A percentile compares a stretch with the other conserved stretches of the same genome.
Evolutionary conservation across 345 rosid species (phyloP).

Genomic region (Pelargonium nanum): DNA sequence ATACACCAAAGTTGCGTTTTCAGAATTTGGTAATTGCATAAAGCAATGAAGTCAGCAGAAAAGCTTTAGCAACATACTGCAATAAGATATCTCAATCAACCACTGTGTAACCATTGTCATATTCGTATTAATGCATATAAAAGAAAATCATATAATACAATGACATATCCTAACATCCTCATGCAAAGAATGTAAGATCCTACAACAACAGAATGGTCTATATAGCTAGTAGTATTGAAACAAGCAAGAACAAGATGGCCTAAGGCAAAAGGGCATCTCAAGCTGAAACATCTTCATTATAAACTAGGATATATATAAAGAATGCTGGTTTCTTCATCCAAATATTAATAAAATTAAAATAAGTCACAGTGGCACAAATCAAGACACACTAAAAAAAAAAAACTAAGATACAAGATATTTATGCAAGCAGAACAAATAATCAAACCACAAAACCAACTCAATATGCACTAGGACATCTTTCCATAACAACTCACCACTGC

Average conservation of each 20-base stretch:
- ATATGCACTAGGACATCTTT: too few relatives aligned
- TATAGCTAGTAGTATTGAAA: too few relatives aligned
- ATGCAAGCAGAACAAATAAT: neutral
- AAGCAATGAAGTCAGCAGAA: neutral
- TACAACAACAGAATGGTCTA: neutral
- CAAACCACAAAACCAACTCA: too few relatives aligned
- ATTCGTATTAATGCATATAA: neutral
- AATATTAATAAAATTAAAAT: too few relatives aligned
- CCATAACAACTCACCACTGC: conserved; percentile 59
- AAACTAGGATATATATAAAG: neutral
- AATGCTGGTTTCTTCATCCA: neutral
- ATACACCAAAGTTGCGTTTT: conserved; percentile 3
- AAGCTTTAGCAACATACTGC: neutral
- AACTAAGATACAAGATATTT: neutral
- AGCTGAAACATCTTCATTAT: neutral
- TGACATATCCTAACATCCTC: neutral
- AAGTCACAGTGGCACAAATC: neutral
- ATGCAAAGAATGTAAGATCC: neutral
- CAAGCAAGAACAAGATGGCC: neutral
- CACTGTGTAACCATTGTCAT: neutral
- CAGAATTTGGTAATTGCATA: neutral
- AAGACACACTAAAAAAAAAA: too few relatives aligned
- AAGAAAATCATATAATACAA: neutral
- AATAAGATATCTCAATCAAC: too few relatives aligned
- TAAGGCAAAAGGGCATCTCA: neutral